A percentile compares a stretch with the other conserved stretches of the same genome.
Conservation (phyloP, 352 stramenopile species). For the Phytophthora sp. region DNA sequence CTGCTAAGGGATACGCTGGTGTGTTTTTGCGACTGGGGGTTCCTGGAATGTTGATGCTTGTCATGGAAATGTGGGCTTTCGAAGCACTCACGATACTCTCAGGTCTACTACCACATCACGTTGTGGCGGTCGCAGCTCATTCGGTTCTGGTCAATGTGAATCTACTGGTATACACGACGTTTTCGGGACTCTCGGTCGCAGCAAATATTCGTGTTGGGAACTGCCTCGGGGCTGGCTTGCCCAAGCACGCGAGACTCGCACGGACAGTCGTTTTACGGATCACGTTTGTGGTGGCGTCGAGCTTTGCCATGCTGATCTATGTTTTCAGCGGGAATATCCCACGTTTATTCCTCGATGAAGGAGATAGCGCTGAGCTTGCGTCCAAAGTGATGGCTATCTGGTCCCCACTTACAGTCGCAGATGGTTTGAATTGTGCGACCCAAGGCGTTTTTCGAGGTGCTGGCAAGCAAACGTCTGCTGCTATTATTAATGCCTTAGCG, state of each 20-base stretch:
- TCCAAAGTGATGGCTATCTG: background rate
- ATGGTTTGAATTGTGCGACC: background rate
- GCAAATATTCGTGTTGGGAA: background rate
- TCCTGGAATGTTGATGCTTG: conserved; percentile 1
- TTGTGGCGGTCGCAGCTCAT: background rate
- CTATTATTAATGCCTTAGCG: background rate
- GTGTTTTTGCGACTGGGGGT: conserved; percentile 5
- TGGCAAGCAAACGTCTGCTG: background rate
- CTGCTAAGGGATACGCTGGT: background rate
- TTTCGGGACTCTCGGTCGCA: background rate
- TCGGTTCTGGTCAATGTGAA: background rate
- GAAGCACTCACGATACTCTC: background rate
- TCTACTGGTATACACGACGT: background rate
- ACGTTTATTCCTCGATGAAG: background rate
- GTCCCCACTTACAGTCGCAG: background rate
- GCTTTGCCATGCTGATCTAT: background rate
- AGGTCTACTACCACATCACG: background rate
- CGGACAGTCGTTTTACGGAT: background rate
- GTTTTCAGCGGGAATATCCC: background rate
- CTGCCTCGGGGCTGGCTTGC: background rate
- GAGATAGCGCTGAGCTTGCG: background rate
- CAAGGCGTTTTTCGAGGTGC: background rate
- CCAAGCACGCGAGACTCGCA: background rate
- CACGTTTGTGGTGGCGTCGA: background rate
- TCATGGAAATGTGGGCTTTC: background rate